Evolutionary conservation across 768 basidiomycete genomes (phyloP).

Genomic region (Sistotremastrum suecicum): DNA sequence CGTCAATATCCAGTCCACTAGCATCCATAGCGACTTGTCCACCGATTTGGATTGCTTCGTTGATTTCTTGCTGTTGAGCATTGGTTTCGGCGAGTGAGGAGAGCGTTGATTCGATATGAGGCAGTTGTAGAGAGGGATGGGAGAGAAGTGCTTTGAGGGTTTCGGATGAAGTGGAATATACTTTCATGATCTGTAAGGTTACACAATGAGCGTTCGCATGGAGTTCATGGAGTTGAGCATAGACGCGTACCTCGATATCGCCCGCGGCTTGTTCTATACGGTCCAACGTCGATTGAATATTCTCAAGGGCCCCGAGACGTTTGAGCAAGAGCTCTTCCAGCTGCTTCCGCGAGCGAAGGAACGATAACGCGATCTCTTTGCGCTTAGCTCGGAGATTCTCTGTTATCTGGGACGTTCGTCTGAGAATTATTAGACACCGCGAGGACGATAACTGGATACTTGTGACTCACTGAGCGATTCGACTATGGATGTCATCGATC

Average conservation of each 20-base stretch:
- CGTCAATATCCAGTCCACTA: slow-evolving; percentile 24
- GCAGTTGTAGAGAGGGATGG: slow-evolving; percentile 68
- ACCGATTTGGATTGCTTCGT: slow-evolving; percentile 59
- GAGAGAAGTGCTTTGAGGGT: slow-evolving; percentile 66
- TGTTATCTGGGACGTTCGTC: slow-evolving; percentile 53
- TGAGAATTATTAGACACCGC: slow-evolving; percentile 14
- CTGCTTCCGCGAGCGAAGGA: slow-evolving; percentile 70
- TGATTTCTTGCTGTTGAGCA: slow-evolving; percentile 69
- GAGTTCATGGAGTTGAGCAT: background rate
- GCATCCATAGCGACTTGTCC: slow-evolving; percentile 43
- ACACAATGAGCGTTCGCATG: background rate
- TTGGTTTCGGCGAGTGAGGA: slow-evolving; percentile 76
- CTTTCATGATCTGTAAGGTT: slow-evolving; percentile 57
- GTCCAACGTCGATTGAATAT: slow-evolving; percentile 61
- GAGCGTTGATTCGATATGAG: slow-evolving; percentile 73
- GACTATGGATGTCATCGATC: slow-evolving; percentile 37
- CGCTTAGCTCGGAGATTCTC: slow-evolving; percentile 53
- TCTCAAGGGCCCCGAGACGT: slow-evolving; percentile 58
- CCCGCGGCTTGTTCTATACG: slow-evolving; percentile 82
- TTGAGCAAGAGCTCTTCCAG: slow-evolving; percentile 66
- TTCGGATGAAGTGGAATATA: slow-evolving; percentile 69
- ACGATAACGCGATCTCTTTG: slow-evolving; percentile 58
- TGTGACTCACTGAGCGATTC: background rate
- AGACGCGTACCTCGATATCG: slow-evolving; percentile 60
- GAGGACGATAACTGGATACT: background rate